Evolutionary conservation across 352 stramenopile genomes (phyloP).

Genomic region (Pythium biforme): DNA sequence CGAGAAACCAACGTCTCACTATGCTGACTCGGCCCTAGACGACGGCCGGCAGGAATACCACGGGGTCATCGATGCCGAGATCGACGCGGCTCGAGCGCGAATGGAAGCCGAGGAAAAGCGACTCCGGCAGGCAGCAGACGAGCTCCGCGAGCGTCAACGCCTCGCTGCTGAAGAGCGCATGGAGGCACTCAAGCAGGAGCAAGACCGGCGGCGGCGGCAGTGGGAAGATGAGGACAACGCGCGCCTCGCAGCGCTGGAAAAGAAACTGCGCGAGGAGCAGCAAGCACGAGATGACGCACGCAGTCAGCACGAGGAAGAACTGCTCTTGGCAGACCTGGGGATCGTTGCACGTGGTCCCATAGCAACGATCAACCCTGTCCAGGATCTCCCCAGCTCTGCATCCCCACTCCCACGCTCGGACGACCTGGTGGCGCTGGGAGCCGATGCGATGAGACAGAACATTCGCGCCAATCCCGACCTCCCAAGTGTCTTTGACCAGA

Average conservation of each 20-base stretch:
- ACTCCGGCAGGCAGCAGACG: conserved; percentile 40
- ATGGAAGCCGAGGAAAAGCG: conserved; percentile 47
- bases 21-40: background rate
- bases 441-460: conserved; percentile 34
- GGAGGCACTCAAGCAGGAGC: conserved; percentile 54
- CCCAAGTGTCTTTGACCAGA: conserved; percentile 73
- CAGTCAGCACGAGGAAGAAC: conserved; percentile 33
- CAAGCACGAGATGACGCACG: conserved; percentile 31
- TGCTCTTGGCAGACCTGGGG: conserved; percentile 21
- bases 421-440: conserved; percentile 23
- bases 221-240: conserved; percentile 69
- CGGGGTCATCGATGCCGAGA: conserved; percentile 29
- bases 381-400: background rate
- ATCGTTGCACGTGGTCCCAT: background rate
- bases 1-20: background rate
- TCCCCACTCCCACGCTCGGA: background rate
- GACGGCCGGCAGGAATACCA: background rate
- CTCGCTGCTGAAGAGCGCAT: conserved; percentile 55
- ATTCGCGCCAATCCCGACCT: conserved; percentile 46
- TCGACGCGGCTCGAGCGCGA: conserved; percentile 41
- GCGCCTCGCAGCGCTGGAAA: conserved; percentile 45
- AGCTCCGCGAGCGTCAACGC: conserved; percentile 42
- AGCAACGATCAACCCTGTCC: background rate
- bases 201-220: conserved; percentile 59
- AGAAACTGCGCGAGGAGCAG: conserved; percentile 45